A percentile compares a stretch with the other conserved stretches of the same genome.
These are phyloP conservation scores for Blastobotrys mokoenaii DNA, from an alignment of 805 yeast genomes.

Conservation along the genomic window DNA sequence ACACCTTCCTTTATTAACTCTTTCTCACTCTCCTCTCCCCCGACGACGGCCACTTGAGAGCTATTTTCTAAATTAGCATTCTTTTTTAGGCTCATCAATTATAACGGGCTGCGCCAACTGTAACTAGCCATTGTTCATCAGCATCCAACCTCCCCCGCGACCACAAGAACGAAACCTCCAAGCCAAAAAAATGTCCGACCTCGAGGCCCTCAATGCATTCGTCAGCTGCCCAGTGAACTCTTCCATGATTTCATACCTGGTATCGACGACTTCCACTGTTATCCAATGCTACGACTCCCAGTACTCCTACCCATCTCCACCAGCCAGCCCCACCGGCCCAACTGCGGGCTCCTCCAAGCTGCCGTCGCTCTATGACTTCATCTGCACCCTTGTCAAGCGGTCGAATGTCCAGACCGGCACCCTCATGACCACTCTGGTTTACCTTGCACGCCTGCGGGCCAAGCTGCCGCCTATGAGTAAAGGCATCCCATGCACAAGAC, in stretches of 20 bases:
- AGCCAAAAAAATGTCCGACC: conserved; percentile 24
- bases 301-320: conserved; percentile 4
- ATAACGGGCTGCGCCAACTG: too few relatives aligned
- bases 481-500: conserved; percentile 86
- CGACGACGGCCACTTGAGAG: too few relatives aligned
- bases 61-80: too few relatives aligned
- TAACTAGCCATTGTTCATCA: too few relatives aligned
- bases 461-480: conserved; percentile 79
- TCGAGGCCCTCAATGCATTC: conserved; percentile 33
- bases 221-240: conserved; percentile 34
- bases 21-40: too few relatives aligned
- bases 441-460: conserved; percentile 65
- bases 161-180: too few relatives aligned
- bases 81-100: too few relatives aligned
- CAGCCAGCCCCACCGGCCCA: conserved; percentile 12
- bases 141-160: too few relatives aligned
- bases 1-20: too few relatives aligned
- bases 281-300: conserved; percentile 26
- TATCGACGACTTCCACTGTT: conserved; percentile 32
- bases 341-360: conserved; percentile 23
- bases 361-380: conserved; percentile 40
- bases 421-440: conserved; percentile 84
- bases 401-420: conserved; percentile 95
- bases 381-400: conserved; percentile 59
- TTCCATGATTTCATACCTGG: conserved; percentile 35